Evolutionary conservation across 371 early-diverging fungal genomes (phyloP).

Genomic region (Rhizomucor miehei): DNA sequence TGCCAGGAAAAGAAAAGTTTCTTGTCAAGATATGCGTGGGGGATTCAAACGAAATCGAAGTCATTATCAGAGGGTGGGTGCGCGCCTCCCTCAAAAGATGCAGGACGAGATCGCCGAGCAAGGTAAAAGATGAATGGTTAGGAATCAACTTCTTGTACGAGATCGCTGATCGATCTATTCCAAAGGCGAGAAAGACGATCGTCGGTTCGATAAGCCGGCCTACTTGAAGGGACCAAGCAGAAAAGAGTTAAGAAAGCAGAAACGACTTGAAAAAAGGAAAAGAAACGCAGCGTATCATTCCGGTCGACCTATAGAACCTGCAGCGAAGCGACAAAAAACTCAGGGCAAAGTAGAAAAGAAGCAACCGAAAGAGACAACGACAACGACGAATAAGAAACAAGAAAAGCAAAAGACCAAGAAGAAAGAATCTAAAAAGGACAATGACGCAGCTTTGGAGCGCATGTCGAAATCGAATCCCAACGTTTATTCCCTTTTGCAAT

Average conservation of each 20-base stretch:
- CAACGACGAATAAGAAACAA: constrained; percentile 1
- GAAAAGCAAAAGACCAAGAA: constrained; percentile 4
- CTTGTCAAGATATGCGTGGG: too few relatives aligned
- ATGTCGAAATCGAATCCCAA: constrained; percentile 68
- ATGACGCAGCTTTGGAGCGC: constrained; percentile 41
- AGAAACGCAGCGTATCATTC: constrained; percentile 24
- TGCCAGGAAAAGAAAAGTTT: too few relatives aligned
- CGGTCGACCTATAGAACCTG: constrained; percentile 10
- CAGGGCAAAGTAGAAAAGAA: neutral
- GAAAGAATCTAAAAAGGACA: neutral
- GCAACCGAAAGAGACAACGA: neutral
- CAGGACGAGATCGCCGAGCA: neutral
- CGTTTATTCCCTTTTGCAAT: constrained; percentile 62
- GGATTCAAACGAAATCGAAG: neutral
- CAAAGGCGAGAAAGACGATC: constrained; percentile 27
- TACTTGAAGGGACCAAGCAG: constrained; percentile 26
- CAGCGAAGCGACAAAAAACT: constrained; percentile 29
- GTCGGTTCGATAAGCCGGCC: constrained; percentile 33
- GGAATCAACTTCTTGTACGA: too few relatives aligned
- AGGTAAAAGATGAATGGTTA: neutral
- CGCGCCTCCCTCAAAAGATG: neutral
- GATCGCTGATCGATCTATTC: neutral
- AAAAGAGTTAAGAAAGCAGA: constrained; percentile 41
- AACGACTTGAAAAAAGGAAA: constrained; percentile 38
- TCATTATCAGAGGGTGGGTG: neutral